Evolutionary conservation across 2,329 filamentous ascomycete species (phyloP), one percentile per base, ranked within the genome.

Genomic region (Epicoccum sorghinum): DNA sequence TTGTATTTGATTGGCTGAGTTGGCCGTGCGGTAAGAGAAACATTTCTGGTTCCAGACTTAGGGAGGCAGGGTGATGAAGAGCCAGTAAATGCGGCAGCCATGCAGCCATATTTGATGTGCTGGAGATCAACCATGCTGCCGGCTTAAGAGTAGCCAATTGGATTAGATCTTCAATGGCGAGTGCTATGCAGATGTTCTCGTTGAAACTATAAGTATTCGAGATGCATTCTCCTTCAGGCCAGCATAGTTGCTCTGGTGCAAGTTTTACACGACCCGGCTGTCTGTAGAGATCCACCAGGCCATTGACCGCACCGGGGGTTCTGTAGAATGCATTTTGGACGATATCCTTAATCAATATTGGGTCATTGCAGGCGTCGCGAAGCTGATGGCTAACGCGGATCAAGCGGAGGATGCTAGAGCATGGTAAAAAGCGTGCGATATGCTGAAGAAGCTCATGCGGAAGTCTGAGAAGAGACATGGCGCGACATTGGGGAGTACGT

Each of bases 51-150:
- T 58, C 49, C n/a, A 68, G 39, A 3, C 24, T 8, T 13, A 23
- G 42, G 12, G 49, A 27, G 2, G 42, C 55, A 18, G 64, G 60
- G 45, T 67, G 58, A n/a, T 57, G 57, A 8, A 64, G 41, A 24
- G 57, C 59, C 7, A 65, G 23, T 24, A 68, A 41, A 7, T 67
- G 65, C 12, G 65, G 65, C 7, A 69, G 51, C 66, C 64, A 66
- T 9, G 61, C 45, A 12, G 43, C 46, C 12, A 67, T 18, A 14
- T 60, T 59, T 8, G 30, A 47, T 4, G 33, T 32, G 6, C 24
- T 43, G 23, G 40, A 39, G 9, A 46, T 49, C 36, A 54, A 9
- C 45, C 52, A 54, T 44, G 51, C 40, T 4, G 40, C 27, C 1
- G 22, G 27, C n/a, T 47, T 43, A 9, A 41, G 42, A n/a, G 36